A percentile compares a stretch with the other conserved stretches of the same genome.
Conservation (phyloP, 116 monocot species). For the Zostera marina region DNA sequence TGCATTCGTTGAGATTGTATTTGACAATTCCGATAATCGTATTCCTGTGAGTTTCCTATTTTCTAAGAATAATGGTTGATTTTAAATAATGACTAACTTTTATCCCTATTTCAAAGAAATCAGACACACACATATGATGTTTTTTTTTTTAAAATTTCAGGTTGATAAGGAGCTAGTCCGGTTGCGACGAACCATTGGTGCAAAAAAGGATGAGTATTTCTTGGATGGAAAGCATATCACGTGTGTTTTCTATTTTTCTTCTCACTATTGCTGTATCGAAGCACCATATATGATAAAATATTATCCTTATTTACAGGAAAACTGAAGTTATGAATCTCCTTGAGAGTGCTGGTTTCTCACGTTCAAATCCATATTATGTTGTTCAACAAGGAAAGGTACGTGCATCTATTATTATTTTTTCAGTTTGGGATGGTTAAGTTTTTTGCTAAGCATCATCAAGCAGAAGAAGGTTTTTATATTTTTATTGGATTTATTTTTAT, state of each 20-base stretch:
- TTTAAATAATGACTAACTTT: not conserved
- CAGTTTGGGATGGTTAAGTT: too few relatives aligned
- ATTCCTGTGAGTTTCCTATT: conserved; percentile 52
- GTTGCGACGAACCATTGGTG: conserved; percentile 67
- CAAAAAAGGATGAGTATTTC: conserved; percentile 95
- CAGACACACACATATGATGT: not conserved
- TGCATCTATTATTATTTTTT: not conserved
- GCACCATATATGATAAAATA: not conserved
- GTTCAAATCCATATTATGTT: conserved; percentile 99
- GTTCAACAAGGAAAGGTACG: conserved; percentile 93
- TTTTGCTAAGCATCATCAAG: not conserved
- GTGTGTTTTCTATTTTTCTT: conserved; percentile 25
- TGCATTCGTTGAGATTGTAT: conserved; percentile 99
- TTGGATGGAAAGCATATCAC: conserved; percentile 93
- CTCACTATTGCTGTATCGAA: not conserved
- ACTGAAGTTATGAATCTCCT: conserved; percentile 97
- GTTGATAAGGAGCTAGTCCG: conserved; percentile 95
- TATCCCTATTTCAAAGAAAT: too few relatives aligned
- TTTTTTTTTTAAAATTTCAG: conserved; percentile 28
- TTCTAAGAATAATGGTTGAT: too few relatives aligned
- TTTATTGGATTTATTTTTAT: not conserved
- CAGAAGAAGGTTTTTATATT: not conserved
- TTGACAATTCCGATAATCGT: conserved; percentile 95
- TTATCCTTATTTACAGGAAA: conserved; percentile 39
- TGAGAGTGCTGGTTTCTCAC: conserved; percentile 99